These are phyloP conservation scores for Dactylonectria macrodidyma DNA, from an alignment of 2,329 filamentous ascomycete species.

Conservation along the genomic window DNA sequence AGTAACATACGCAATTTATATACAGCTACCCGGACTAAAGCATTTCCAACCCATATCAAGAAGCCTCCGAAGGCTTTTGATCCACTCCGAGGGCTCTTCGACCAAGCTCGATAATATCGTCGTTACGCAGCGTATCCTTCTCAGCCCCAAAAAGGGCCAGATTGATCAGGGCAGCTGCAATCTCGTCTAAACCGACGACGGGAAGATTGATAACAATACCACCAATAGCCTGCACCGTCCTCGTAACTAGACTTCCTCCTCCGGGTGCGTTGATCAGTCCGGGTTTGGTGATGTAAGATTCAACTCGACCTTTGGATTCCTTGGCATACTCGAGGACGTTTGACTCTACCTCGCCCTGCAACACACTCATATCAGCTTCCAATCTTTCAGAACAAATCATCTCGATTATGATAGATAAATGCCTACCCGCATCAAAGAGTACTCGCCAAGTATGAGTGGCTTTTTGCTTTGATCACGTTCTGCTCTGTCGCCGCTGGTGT, in stretches of 20 bases:
- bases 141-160: constrained; percentile 62
- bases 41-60: background rate
- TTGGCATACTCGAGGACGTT: constrained; percentile 58
- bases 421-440: constrained; percentile 63
- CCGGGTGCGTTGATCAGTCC: constrained; percentile 55
- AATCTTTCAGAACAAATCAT: no score
- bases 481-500: constrained; percentile 62
- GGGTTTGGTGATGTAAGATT: constrained; percentile 58
- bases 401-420: background rate
- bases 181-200: constrained; percentile 52
- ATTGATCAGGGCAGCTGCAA: constrained; percentile 61
- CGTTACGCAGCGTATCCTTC: constrained; percentile 60
- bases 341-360: constrained; percentile 64
- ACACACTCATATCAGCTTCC: background rate
- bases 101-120: constrained; percentile 59
- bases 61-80: background rate
- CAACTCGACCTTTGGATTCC: constrained; percentile 54
- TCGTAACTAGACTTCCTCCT: constrained; percentile 16
- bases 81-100: constrained; percentile 13
- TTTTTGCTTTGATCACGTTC: constrained; percentile 63
- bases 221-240: constrained; percentile 25
- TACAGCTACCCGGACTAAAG: no score
- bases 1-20: no score
- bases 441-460: constrained; percentile 56
- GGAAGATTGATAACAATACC: constrained; percentile 48